A percentile compares a stretch with the other conserved stretches of the same genome.
Conservation (phyloP, 495 filamentous ascomycete genomes). For the Margaritispora aquatica region DNA sequence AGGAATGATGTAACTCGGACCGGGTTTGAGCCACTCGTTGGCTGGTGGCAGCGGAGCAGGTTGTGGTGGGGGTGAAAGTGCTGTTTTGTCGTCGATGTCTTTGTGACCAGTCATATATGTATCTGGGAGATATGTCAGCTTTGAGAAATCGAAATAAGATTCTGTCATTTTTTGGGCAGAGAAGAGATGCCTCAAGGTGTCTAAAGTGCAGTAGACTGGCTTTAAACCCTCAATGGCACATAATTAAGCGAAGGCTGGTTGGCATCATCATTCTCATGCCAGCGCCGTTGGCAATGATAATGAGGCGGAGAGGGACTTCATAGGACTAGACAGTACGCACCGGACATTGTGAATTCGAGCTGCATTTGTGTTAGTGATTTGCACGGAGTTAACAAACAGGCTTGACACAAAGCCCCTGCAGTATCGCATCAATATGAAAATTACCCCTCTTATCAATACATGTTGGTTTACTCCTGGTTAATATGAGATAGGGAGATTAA, state of each 20-base stretch:
- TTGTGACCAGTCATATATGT: constrained; percentile 16
- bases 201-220: too few relatives aligned
- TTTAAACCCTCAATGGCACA: too few relatives aligned
- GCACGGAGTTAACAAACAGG: not conserved
- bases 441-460: too few relatives aligned
- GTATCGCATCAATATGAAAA: not conserved
- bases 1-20: constrained; percentile 47
- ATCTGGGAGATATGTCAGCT: constrained; percentile 6
- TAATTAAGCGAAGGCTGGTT: too few relatives aligned
- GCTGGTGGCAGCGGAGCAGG: constrained; percentile 14
- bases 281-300: not conserved
- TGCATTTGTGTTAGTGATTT: constrained; percentile 5
- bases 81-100: not conserved
- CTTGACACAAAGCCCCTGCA: not conserved
- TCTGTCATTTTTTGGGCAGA: not conserved
- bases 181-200: too few relatives aligned
- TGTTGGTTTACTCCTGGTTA: too few relatives aligned
- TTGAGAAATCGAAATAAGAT: not conserved
- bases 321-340: not conserved
- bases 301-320: not conserved
- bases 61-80: constrained; percentile 3
- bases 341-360: constrained; percentile 27
- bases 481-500: too few relatives aligned
- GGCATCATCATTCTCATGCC: too few relatives aligned
- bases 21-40: constrained; percentile 36